Percentiles rank a stretch among this genome's conserved stretches.
phyloP scores from a whole-genome alignment of 768 basidiomycete species.

The Termitomyces sp. region DNA sequence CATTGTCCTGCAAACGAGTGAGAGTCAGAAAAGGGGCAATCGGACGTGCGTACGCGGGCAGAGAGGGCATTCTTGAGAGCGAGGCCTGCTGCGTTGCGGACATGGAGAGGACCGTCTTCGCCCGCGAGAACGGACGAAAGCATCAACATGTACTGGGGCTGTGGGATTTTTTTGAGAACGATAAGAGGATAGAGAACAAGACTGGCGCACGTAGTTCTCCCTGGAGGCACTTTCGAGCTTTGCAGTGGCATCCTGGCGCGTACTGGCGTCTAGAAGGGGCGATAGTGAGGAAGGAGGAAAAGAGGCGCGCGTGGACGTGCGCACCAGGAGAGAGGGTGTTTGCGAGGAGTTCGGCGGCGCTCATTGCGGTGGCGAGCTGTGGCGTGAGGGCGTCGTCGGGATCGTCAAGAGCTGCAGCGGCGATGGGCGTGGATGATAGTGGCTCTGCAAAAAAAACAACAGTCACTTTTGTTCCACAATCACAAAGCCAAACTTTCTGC shows the following conservation, averaged over 20 bases:
- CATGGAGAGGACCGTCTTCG: slow-evolving; percentile 61
- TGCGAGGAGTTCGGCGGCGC: slow-evolving; percentile 84
- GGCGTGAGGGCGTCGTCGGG: slow-evolving; percentile 6
- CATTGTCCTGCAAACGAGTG: slow-evolving; percentile 49
- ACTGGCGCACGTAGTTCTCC: slow-evolving; percentile 79
- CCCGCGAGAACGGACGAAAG: slow-evolving; percentile 82
- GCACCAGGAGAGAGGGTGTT: slow-evolving; percentile 89
- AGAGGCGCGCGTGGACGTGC: slow-evolving; percentile 32
- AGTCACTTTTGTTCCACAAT: slow-evolving; percentile 9
- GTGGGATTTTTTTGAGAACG: slow-evolving; percentile 18
- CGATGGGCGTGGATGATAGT: neutral
- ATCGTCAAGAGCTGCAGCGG: slow-evolving; percentile 7
- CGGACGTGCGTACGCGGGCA: slow-evolving; percentile 63
- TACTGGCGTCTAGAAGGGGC: slow-evolving; percentile 61
- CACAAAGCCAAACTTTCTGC: neutral
- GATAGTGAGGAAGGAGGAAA: slow-evolving; percentile 17
- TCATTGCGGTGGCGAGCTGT: slow-evolving; percentile 54
- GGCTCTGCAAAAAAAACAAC: slow-evolving; percentile 11
- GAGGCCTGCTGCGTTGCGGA: slow-evolving; percentile 93
- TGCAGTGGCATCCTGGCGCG: slow-evolving; percentile 88
- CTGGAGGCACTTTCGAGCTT: slow-evolving; percentile 82
- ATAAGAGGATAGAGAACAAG: slow-evolving; percentile 13
- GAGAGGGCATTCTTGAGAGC: slow-evolving; percentile 94
- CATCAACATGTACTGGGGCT: slow-evolving; percentile 93
- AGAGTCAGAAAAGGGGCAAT: slow-evolving; percentile 9